Percentiles rank a stretch among this genome's conserved stretches.
phyloP scores from a whole-genome alignment of 805 yeast species.

The Saccharomycopsis schoenii region DNA sequence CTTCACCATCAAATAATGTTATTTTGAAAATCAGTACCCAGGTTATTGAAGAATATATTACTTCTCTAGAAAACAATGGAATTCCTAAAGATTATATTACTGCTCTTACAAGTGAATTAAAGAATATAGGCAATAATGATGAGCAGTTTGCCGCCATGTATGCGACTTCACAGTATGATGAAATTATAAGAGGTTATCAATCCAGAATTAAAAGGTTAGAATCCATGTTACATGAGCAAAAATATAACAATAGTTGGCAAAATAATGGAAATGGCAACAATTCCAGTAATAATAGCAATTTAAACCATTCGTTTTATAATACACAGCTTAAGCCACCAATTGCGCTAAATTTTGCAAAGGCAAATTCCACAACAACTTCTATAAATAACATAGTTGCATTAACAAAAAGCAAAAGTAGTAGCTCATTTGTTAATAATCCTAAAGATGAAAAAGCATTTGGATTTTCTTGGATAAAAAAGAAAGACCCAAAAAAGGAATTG shows the following conservation, averaged over 20 bases:
- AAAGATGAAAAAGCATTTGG: neutral
- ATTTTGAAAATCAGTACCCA: slow-evolving; percentile 18
- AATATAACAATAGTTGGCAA: slow-evolving; percentile 29
- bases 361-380: neutral
- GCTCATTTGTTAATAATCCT: neutral
- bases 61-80: slow-evolving; percentile 24
- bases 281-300: neutral
- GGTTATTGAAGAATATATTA: slow-evolving; percentile 30
- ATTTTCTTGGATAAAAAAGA: neutral
- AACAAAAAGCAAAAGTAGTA: neutral
- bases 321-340: neutral
- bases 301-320: neutral
- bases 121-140: slow-evolving; percentile 23
- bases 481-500: neutral
- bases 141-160: slow-evolving; percentile 7
- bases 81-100: slow-evolving; percentile 28
- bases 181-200: slow-evolving; percentile 52
- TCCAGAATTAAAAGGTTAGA: slow-evolving; percentile 69
- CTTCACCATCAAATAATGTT: neutral
- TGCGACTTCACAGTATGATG: slow-evolving; percentile 21
- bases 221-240: slow-evolving; percentile 65
- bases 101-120: slow-evolving; percentile 31
- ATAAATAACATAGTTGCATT: neutral
- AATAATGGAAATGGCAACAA: neutral
- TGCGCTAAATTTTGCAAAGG: neutral